Conservation (phyloP, 2,329 filamentous ascomycete genomes). For the Colletotrichum salicis region DNA sequence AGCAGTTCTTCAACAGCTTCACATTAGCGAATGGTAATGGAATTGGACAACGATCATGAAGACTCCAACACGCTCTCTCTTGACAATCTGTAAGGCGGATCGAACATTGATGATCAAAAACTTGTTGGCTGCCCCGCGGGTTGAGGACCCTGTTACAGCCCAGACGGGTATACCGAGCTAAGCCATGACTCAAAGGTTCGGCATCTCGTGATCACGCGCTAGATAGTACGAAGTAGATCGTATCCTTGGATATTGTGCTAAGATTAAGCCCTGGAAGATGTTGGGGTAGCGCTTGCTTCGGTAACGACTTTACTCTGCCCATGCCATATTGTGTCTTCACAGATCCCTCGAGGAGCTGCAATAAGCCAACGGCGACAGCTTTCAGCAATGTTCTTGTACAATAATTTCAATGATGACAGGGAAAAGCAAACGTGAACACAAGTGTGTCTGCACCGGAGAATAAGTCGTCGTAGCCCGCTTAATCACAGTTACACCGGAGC, state of each 20-base stretch:
- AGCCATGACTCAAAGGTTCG: not conserved
- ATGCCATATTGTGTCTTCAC: not conserved
- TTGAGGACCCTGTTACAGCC: not conserved
- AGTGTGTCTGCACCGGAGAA: no score
- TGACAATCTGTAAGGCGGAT: no score
- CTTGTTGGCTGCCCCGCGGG: not conserved
- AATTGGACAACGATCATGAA: fast-evolving
- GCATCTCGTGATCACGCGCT: not conserved
- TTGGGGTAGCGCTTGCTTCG: not conserved
- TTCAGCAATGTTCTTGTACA: no score
- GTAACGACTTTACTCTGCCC: no score
- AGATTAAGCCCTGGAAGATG: not conserved
- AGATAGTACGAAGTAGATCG: not conserved
- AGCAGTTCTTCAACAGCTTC: not conserved
- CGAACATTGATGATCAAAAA: not conserved
- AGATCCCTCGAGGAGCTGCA: not conserved
- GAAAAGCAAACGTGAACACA: no score
- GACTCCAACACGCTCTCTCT: no score
- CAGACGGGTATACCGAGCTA: not conserved
- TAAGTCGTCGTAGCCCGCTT: no score
- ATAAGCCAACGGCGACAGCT: no score
- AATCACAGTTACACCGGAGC: not conserved
- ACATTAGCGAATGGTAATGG: not conserved
- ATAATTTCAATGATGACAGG: no score
- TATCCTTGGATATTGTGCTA: not conserved